Evolutionary conservation across 352 stramenopile genomes (phyloP).

Genomic region (Phytophthora capsici): DNA sequence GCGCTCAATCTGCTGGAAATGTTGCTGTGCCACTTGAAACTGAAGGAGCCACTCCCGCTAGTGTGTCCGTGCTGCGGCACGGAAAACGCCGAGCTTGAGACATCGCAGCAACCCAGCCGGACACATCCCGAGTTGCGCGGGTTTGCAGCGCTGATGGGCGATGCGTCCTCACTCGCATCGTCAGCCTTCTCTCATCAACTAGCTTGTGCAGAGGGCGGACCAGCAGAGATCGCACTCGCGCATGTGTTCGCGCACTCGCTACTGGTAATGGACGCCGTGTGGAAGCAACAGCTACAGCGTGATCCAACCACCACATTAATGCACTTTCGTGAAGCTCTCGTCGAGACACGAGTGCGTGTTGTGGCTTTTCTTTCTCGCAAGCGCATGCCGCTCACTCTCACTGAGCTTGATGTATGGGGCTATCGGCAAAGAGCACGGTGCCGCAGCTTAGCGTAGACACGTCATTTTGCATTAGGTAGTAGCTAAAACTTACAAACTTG

Average conservation of each 20-base stretch:
- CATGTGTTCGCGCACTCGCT: constrained; percentile 72
- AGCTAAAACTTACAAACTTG: constrained; percentile 9
- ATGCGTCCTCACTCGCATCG: constrained; percentile 48
- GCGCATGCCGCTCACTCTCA: constrained; percentile 52
- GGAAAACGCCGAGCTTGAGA: constrained; percentile 68
- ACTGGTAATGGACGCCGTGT: constrained; percentile 64
- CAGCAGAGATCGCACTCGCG: constrained; percentile 57
- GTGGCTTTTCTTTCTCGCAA: constrained; percentile 56
- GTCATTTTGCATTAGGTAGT: constrained; percentile 32
- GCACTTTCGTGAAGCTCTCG: constrained; percentile 66
- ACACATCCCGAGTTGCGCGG: constrained; percentile 59
- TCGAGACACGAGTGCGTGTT: constrained; percentile 54
- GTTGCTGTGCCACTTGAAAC: constrained; percentile 70
- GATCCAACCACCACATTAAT: constrained; percentile 64
- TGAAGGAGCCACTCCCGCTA: constrained; percentile 66
- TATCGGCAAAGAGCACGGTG: constrained; percentile 40
- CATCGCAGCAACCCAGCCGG: constrained; percentile 55
- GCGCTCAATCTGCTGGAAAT: constrained; percentile 75
- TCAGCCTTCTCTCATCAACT: constrained; percentile 48
- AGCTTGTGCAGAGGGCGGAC: constrained; percentile 42
- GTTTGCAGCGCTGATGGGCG: constrained; percentile 53
- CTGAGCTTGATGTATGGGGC: constrained; percentile 59
- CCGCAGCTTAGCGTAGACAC: constrained; percentile 28
- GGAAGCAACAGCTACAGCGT: constrained; percentile 55
- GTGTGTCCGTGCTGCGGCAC: constrained; percentile 76